Evolutionary conservation across 2,329 filamentous ascomycete genomes (phyloP), one percentile per base, ranked within the genome.

Genomic region (Blastomyces gilchristii): DNA sequence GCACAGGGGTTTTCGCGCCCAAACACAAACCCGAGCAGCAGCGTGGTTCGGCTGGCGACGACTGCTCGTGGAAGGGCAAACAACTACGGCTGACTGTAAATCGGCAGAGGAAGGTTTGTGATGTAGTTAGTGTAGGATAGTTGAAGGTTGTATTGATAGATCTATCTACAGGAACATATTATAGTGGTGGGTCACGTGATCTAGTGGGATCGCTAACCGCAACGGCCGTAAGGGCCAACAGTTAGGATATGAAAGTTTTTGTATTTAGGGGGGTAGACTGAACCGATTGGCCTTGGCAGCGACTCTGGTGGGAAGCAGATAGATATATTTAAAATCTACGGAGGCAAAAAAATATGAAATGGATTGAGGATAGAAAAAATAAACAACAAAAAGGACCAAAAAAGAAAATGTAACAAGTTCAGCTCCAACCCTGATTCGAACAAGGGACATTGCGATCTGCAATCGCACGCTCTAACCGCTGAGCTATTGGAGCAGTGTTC

Each of bases 31-130:
- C 53, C 11, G 62, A 43, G 0, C 63, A 16, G n/a, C 22, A 28
- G 16, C 54, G 8, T 41, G 54, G n/a, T 65, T 9, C 31, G 41
- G 4, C 57, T 63, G 4, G 56, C 63, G 45, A 66, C 0, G 63
- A 72, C 4, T 65, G 69, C 0, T 72, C 78, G 22, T 80, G 77
- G 69, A 72, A 78, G 34, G 80, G 80, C 7, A 77, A 79, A 65
- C 86, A 89, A 71, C 74, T 90, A 67, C 78, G 85, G 62, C 73
- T 90, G 58, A 76, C 87, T 11, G 83, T 90, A 1, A 81, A 82
- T 52, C 80, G 80, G 67, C 81, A 87, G 67, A 79, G 87, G 68
- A 82, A 77, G 65, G 85, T 88, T 25, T 80, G 82, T 71, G 75
- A 86, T 67, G 81, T 81, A 22, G 70, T 83, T 64, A 74, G 28